These are phyloP conservation scores for Rhodosporidiobolus sp. DNA, from an alignment of 768 basidiomycete species.

Conservation along the genomic window DNA sequence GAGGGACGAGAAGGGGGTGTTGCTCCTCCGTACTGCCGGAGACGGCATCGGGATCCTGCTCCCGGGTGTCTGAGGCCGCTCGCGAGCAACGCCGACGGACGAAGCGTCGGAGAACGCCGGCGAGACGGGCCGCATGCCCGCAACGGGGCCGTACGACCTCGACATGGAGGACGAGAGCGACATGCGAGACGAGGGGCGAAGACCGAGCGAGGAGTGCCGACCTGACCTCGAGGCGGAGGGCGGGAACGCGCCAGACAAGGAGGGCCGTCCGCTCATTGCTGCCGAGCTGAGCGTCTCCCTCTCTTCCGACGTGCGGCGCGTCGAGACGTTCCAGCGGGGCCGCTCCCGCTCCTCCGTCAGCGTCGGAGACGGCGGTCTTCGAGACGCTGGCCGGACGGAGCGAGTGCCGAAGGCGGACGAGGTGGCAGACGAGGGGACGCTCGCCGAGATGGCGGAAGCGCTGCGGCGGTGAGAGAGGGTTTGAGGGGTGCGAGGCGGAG, in stretches of 20 bases:
- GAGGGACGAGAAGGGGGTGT: conserved; percentile 15
- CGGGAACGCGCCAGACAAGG: too few species aligned
- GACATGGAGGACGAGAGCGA: conserved; percentile 25
- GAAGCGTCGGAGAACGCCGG: conserved; percentile 35
- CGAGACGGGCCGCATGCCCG: conserved; percentile 10
- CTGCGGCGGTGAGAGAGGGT: conserved; percentile 8
- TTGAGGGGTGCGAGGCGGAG: conserved; percentile 8
- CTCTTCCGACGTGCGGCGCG: background rate
- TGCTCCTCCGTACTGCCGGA: conserved; percentile 7
- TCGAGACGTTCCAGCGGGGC: conserved; percentile 13
- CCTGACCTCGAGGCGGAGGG: conserved; percentile 2
- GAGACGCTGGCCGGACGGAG: background rate
- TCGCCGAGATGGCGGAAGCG: background rate
- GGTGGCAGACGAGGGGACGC: background rate
- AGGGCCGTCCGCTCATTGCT: background rate
- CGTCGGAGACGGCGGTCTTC: background rate
- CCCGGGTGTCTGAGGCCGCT: conserved; percentile 26
- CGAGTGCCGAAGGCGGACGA: background rate
- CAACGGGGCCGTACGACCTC: conserved; percentile 6
- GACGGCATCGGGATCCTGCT: conserved; percentile 32
- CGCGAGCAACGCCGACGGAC: conserved; percentile 1
- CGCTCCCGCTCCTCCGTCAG: background rate
- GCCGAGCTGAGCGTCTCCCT: background rate
- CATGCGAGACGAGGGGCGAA: conserved; percentile 21
- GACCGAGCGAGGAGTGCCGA: conserved; percentile 6